Conservation (phyloP, 2,329 filamentous ascomycete species). For the Xylariaceae sp. region DNA sequence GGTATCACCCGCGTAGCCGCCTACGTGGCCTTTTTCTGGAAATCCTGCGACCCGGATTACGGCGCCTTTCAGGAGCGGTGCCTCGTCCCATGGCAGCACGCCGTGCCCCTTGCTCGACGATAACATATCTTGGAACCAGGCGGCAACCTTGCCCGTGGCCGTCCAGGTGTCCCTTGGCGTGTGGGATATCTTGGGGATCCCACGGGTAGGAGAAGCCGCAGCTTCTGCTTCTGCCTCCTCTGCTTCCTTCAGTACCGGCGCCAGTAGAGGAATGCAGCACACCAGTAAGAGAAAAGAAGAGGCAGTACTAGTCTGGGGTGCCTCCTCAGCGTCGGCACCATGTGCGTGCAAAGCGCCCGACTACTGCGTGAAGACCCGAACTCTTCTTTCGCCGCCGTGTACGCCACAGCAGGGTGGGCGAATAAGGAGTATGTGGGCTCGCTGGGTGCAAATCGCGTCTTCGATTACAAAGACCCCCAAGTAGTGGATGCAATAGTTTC, state of each 20-base stretch:
- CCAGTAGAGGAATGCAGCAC: no score
- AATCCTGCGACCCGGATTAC: conserved; percentile 50
- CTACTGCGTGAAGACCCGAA: conserved; percentile 42
- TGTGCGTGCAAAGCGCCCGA: conserved; percentile 49
- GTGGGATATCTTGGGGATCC: conserved; percentile 47
- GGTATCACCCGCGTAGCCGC: conserved; percentile 48
- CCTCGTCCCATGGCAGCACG: conserved; percentile 50
- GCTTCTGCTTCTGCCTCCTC: conserved; percentile 4
- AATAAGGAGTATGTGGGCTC: conserved; percentile 45
- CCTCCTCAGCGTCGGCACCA: conserved; percentile 52
- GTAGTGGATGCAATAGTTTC: conserved; percentile 43
- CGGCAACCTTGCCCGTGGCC: conserved; percentile 48
- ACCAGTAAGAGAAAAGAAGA: conserved; percentile 38
- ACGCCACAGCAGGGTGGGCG: conserved; percentile 46
- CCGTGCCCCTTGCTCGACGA: conserved; percentile 42
- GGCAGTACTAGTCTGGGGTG: conserved; percentile 51
- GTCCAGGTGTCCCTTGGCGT: conserved; percentile 45
- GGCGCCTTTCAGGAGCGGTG: conserved; percentile 53
- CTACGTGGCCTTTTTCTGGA: conserved; percentile 49
- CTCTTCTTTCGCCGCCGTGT: conserved; percentile 47
- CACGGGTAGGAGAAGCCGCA: conserved; percentile 27
- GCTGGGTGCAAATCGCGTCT: conserved; percentile 47
- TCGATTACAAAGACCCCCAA: conserved; percentile 46
- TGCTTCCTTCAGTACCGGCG: background rate
- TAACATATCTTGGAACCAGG: conserved; percentile 46